Base-by-base conservation (phyloP, 148 eudicot genomes). In the Rheum nobile region DNA sequence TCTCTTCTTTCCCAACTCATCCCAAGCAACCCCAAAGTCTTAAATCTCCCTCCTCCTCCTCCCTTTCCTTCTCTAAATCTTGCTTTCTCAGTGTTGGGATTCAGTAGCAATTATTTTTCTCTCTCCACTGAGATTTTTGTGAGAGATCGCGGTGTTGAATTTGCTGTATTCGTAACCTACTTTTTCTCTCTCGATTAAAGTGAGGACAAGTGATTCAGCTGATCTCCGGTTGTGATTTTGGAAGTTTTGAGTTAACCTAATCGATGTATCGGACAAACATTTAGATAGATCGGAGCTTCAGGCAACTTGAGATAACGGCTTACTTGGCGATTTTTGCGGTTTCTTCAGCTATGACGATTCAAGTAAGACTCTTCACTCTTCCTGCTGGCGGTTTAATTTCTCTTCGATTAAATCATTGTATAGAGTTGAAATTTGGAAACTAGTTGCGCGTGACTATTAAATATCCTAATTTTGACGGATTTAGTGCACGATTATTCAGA, bases 271-370 rank as follows among this genome's bases (percentile, higher is more conserved):
- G 69, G 69, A 28, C 34, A 26, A 3, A 28, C 16, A 63, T 16
- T 63, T 32, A 13, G 21, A 29, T 21, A 63, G 9, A 63, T 29
- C 37, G 21, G 39, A 63, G 22, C 2, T 32, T 63, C 69, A 63
- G 10, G 38, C n/a, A 32, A 57, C 14, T 57, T 22, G 65, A 57
- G 32, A 24, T 8, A 24, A 3, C 31, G 10, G 65, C 32, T 57
- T 24, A 8, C 31, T 57, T 57, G 34, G 32, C 9, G 69, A 32
- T 29, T 63, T 50, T 63, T 63, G 39, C n/a, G 83, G 75, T 76
- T 76, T 77, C 78, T 41, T 77, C 79, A 75, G 76, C 75, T 70
- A 88, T 84, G 88, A 82, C 74, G 79, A 32, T 77, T 54, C 84
- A 86, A 83, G 92, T 88, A 71, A 55, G 84, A 16, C 16, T 61